These are phyloP conservation scores for Phyllosticta ampelicida DNA, from an alignment of 2,329 filamentous ascomycete genomes.

Conservation along the genomic window DNA sequence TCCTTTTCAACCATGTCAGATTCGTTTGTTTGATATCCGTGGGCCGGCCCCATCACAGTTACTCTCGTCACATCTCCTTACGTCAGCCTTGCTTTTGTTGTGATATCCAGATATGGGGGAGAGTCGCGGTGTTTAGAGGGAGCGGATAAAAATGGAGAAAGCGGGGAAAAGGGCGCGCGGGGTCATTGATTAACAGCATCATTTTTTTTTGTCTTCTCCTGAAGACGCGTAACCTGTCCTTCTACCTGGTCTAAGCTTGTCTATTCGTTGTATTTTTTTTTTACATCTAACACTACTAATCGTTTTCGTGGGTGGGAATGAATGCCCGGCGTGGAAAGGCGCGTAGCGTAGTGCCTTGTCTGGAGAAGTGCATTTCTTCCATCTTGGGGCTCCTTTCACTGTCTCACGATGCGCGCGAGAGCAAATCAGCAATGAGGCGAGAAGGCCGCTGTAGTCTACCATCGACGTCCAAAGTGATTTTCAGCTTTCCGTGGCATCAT, in stretches of 20 bases:
- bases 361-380: too few relatives aligned
- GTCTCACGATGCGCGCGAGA: too few relatives aligned
- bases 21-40: background rate
- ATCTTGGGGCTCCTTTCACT: too few relatives aligned
- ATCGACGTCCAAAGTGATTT: too few relatives aligned
- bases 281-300: too few relatives aligned
- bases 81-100: background rate
- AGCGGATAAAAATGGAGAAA: background rate
- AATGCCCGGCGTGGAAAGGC: too few relatives aligned
- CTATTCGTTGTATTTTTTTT: too few relatives aligned
- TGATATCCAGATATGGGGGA: background rate
- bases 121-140: background rate
- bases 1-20: background rate
- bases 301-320: too few relatives aligned
- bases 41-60: background rate
- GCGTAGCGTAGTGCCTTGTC: too few relatives aligned
- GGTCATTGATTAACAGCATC: background rate
- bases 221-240: background rate
- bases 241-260: background rate
- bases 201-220: background rate
- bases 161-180: background rate
- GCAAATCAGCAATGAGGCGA: too few relatives aligned
- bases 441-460: too few relatives aligned
- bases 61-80: background rate
- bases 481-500: too few relatives aligned